Evolutionary conservation across 139 green algal genomes (phyloP).

Genomic region (Chara braunii): DNA sequence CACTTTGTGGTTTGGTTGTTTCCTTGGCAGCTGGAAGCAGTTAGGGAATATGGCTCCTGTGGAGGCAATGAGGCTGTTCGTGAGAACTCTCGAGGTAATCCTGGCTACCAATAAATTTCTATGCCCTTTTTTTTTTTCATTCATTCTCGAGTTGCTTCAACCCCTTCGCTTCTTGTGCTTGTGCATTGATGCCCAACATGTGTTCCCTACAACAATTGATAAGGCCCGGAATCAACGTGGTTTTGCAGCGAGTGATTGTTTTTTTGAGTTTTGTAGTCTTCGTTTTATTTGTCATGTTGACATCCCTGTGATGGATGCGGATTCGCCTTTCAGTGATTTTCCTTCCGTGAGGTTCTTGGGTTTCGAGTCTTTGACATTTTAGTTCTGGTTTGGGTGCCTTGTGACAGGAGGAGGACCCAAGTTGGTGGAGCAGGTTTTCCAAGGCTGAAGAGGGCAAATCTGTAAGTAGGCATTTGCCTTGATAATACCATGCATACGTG

Average conservation of each 20-base stretch:
- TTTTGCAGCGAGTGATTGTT: neutral
- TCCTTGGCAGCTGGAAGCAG: conserved; percentile 64
- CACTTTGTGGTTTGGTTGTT: too few relatives aligned
- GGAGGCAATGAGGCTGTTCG: conserved; percentile 91
- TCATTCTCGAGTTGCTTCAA: neutral
- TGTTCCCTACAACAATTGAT: neutral
- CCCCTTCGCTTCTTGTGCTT: too few relatives aligned
- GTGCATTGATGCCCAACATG: too few relatives aligned
- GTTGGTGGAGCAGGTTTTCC: conserved; percentile 57
- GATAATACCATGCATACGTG: too few relatives aligned
- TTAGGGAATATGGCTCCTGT: conserved; percentile 70
- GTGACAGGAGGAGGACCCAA: conserved; percentile 39
- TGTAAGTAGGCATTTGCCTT: neutral
- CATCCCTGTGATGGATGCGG: too few relatives aligned
- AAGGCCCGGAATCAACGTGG: neutral
- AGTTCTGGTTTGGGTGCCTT: too few relatives aligned
- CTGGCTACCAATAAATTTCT: neutral
- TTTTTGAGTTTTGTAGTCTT: too few relatives aligned
- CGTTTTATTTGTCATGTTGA: too few relatives aligned
- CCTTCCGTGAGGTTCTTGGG: too few relatives aligned
- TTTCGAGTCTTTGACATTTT: too few relatives aligned
- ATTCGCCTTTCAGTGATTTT: too few relatives aligned
- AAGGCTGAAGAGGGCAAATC: conserved; percentile 11
- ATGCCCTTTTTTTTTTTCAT: conserved; percentile 44
- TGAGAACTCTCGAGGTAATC: conserved; percentile 70